Percentiles rank a stretch among this genome's conserved stretches.
phyloP scores from a whole-genome alignment of 768 basidiomycete genomes.

The button mushroom (Agaricus bisporus) region DNA sequence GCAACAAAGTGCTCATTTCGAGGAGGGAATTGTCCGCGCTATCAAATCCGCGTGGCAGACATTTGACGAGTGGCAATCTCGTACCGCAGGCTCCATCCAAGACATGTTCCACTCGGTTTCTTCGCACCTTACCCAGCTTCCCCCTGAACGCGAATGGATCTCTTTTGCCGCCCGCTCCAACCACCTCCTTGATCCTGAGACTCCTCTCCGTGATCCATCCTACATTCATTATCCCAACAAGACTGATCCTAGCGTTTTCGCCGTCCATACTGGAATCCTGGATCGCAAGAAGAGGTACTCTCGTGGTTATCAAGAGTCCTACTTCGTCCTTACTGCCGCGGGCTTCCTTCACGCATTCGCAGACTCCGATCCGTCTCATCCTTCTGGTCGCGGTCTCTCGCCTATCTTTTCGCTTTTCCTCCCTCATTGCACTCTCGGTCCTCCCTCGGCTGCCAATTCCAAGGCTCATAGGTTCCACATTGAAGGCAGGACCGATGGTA shows the following conservation, averaged over 20 bases:
- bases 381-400: constrained; percentile 30
- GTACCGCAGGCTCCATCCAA: constrained; percentile 68
- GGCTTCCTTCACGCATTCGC: constrained; percentile 94
- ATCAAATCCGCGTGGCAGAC: constrained; percentile 97
- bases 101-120: constrained; percentile 71
- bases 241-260: constrained; percentile 78
- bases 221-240: constrained; percentile 83
- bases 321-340: constrained; percentile 90
- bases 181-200: constrained; percentile 95
- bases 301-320: constrained; percentile 76
- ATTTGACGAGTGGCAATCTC: constrained; percentile 89
- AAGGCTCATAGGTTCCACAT: constrained; percentile 95
- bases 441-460: constrained; percentile 63
- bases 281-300: constrained; percentile 97
- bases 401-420: constrained; percentile 89
- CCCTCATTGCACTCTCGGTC: constrained; percentile 92
- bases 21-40: constrained; percentile 91
- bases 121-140: constrained; percentile 67
- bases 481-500: constrained; percentile 83
- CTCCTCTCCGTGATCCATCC: constrained; percentile 77
- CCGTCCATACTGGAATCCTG: constrained; percentile 85
- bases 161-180: constrained; percentile 89
- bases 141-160: constrained; percentile 93
- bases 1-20: constrained; percentile 94
- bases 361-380: constrained; percentile 61